Percentiles rank a stretch among this genome's conserved stretches.
These are phyloP conservation scores for Stagonosporopsis tanaceti DNA, from an alignment of 2,329 filamentous ascomycete species.

Conservation along the genomic window DNA sequence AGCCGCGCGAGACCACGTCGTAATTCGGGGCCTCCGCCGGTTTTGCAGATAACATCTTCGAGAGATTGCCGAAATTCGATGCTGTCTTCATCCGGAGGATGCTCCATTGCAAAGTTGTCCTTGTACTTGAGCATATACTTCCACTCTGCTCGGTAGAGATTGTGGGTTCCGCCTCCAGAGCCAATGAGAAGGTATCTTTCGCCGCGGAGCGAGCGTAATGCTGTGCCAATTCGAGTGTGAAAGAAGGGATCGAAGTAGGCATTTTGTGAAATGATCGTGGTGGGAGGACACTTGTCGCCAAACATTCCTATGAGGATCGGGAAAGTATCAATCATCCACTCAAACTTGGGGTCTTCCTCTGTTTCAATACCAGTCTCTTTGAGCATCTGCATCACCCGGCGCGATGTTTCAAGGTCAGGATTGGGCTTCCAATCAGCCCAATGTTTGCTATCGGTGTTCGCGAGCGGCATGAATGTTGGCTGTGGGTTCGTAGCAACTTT, in stretches of 20 bases:
- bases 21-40: neutral
- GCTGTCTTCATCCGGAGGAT: neutral
- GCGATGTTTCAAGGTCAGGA: neutral
- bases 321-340: neutral
- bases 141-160: neutral
- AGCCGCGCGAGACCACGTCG: neutral
- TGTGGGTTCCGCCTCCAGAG: neutral
- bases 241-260: neutral
- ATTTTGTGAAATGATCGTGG: neutral
- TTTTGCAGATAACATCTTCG: neutral
- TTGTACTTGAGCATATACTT: neutral
- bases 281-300: neutral
- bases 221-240: neutral
- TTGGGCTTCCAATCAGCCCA: neutral
- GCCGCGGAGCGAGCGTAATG: neutral
- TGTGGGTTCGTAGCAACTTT: neutral
- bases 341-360: neutral
- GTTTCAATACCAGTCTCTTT: neutral
- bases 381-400: neutral
- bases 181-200: neutral
- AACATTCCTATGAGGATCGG: neutral
- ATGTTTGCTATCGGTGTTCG: neutral
- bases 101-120: neutral
- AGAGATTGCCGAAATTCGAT: neutral
- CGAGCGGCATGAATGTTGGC: neutral